phyloP scores from a whole-genome alignment of 1,284 basidiomycete species.

The Tilletia setariae region DNA sequence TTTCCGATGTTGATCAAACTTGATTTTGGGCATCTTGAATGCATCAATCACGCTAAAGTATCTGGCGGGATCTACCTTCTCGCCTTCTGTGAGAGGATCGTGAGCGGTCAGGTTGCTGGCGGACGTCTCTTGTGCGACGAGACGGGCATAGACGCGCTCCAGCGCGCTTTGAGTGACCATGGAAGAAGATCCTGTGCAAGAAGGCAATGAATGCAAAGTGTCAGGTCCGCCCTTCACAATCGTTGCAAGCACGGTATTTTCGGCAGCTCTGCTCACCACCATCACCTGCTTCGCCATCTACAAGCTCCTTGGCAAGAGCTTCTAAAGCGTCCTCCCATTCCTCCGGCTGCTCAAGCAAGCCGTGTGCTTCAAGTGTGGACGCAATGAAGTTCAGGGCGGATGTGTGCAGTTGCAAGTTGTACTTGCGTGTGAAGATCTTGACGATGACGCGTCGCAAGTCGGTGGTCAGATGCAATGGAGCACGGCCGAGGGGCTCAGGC shows the following conservation, averaged over 20 bases:
- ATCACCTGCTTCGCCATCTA: constrained; percentile 27
- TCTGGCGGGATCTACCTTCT: constrained; percentile 74
- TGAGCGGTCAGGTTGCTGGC: constrained; percentile 17
- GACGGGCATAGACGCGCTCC: constrained; percentile 43
- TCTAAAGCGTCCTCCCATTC: constrained; percentile 49
- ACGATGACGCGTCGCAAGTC: constrained; percentile 44
- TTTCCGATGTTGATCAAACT: constrained; percentile 78
- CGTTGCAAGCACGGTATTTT: background rate
- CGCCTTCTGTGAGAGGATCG: constrained; percentile 50
- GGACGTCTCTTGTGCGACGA: constrained; percentile 45
- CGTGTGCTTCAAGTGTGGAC: constrained; percentile 42
- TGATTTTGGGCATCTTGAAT: constrained; percentile 88
- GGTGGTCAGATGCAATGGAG: constrained; percentile 21
- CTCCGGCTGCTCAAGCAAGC: constrained; percentile 33
- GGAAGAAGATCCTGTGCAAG: constrained; percentile 15
- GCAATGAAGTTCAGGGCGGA: constrained; percentile 49
- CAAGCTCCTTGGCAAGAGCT: constrained; percentile 45
- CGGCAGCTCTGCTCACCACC: constrained; percentile 9
- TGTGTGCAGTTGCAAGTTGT: constrained; percentile 48
- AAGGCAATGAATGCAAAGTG: too few relatives aligned
- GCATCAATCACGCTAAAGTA: constrained; percentile 83
- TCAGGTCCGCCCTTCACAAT: too few relatives aligned
- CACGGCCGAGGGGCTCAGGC: too few relatives aligned
- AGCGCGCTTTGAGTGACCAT: constrained; percentile 45
- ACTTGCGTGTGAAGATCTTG: constrained; percentile 47